Conservation (phyloP, 2,329 filamentous ascomycete genomes). For the Pseudopithomyces chartarum region DNA sequence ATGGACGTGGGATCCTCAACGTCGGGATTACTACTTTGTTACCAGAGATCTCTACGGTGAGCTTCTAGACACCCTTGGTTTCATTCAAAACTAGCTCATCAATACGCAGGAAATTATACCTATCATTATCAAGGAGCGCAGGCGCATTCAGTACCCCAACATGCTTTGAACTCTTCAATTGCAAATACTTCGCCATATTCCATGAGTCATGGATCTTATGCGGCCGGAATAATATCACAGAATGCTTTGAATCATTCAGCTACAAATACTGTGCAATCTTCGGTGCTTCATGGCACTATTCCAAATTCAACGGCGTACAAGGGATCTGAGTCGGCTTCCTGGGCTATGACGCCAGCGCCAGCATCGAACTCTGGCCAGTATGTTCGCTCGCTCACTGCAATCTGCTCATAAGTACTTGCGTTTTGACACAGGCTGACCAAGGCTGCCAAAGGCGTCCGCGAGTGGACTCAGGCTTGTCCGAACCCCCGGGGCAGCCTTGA, state of each 20-base stretch:
- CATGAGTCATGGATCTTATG: neutral
- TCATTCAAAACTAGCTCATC: neutral
- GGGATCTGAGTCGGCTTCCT: too few relatives aligned
- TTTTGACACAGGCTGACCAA: neutral
- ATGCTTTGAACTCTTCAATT: neutral
- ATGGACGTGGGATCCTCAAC: conserved; percentile 12
- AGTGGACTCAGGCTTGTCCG: neutral
- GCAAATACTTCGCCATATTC: neutral
- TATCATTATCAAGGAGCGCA: conserved; percentile 1
- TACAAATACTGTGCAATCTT: too few relatives aligned
- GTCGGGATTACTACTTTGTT: conserved; percentile 14
- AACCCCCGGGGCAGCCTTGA: neutral
- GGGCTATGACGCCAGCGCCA: too few relatives aligned
- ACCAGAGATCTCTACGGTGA: conserved; percentile 2
- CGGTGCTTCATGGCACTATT: too few relatives aligned
- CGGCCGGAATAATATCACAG: neutral
- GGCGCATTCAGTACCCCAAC: neutral
- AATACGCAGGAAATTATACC: neutral
- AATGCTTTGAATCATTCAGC: too few relatives aligned
- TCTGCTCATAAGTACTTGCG: too few relatives aligned
- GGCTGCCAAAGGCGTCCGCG: neutral
- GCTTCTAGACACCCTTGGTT: neutral
- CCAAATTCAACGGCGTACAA: too few relatives aligned
- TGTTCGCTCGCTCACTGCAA: too few relatives aligned
- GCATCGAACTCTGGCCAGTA: too few relatives aligned